Evolutionary conservation across 768 basidiomycete species (phyloP).

Genomic region (Leccinum uliginosum): DNA sequence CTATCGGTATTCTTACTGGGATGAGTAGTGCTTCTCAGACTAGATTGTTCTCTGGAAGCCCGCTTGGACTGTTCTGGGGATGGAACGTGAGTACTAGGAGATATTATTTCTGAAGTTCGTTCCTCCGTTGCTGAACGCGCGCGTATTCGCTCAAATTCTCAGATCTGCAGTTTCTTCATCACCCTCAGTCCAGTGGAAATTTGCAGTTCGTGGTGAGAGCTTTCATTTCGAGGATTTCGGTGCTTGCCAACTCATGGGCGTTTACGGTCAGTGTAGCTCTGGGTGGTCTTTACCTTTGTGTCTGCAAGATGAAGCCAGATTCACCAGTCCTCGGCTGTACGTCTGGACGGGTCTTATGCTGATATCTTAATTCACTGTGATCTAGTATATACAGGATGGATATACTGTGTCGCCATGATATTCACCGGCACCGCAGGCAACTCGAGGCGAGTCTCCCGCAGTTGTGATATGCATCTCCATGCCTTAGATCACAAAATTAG

Average conservation of each 20-base stretch:
- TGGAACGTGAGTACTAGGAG: conserved; percentile 46
- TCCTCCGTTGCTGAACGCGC: neutral
- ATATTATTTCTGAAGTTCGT: neutral
- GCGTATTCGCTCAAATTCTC: too few relatives aligned
- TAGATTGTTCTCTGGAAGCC: conserved; percentile 53
- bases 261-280: conserved; percentile 41
- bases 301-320: conserved; percentile 56
- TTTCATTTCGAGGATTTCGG: neutral
- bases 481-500: conserved; percentile 21
- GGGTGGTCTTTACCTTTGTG: conserved; percentile 61
- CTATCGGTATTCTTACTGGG: conserved; percentile 57
- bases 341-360: conserved; percentile 11
- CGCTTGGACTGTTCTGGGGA: conserved; percentile 56
- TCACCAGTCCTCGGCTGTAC: conserved; percentile 50
- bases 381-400: conserved; percentile 48
- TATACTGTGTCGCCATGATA: conserved; percentile 55
- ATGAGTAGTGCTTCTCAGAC: conserved; percentile 60
- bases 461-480: neutral
- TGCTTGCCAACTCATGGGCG: neutral
- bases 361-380: neutral
- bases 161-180: conserved; percentile 55
- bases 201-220: conserved; percentile 50
- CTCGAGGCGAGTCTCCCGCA: conserved; percentile 34
- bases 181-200: conserved; percentile 54
- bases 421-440: conserved; percentile 59